Evolutionary conservation across 164 flowering plant species (phyloP).

Genomic region (Vitis vinifera): DNA sequence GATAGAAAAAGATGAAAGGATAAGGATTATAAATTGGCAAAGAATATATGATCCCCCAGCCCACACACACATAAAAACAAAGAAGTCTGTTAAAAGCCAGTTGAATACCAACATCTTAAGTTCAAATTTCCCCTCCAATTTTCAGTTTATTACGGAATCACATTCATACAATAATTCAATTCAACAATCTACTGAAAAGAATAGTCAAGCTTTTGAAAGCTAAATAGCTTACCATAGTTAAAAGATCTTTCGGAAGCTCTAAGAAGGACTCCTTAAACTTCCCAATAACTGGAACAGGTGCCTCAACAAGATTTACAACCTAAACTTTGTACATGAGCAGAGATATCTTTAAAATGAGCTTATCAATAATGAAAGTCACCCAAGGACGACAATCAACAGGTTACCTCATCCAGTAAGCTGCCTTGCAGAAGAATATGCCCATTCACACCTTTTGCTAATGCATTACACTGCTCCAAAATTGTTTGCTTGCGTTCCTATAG

Average conservation of each 20-base stretch:
- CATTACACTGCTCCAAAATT: constrained; percentile 51
- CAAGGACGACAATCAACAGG: neutral
- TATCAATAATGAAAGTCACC: neutral
- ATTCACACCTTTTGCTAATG: constrained; percentile 64
- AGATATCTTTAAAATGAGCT: neutral
- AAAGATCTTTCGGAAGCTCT: constrained; percentile 82
- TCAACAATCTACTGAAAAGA: neutral
- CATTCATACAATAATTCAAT: neutral
- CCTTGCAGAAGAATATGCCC: constrained; percentile 49
- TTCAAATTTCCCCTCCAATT: neutral
- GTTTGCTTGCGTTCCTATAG: constrained; percentile 69
- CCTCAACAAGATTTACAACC: constrained; percentile 97
- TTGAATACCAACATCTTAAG: too few relatives aligned
- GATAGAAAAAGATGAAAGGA: too few relatives aligned
- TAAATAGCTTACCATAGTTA: constrained; percentile 63
- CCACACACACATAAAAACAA: too few relatives aligned
- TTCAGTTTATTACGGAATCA: neutral
- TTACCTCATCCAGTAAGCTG: constrained; percentile 78
- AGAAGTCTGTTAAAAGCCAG: too few relatives aligned
- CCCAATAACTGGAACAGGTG: constrained; percentile 87
- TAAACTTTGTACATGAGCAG: constrained; percentile 16
- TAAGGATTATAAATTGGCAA: too few relatives aligned
- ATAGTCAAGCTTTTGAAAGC: neutral
- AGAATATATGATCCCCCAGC: too few relatives aligned
- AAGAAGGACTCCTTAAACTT: constrained; percentile 80